phyloP scores from a whole-genome alignment of 1,284 basidiomycete genomes.

The Apiotrichum mycotoxinovorans region DNA sequence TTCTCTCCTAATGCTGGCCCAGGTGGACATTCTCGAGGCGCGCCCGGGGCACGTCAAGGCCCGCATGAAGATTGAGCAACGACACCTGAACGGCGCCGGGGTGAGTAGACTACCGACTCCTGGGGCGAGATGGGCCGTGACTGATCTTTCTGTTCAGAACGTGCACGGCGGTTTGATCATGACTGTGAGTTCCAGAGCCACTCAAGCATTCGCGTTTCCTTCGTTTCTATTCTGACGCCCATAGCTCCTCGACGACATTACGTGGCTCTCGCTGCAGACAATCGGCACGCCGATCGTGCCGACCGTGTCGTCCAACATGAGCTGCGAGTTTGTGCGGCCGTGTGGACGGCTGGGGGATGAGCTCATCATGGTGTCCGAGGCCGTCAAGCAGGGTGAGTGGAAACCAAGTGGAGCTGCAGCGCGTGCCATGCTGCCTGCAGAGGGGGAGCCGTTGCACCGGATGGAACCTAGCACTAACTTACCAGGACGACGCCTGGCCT shows the following conservation, averaged over 20 bases:
- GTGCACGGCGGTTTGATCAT: conserved; percentile 15
- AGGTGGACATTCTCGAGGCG: conserved; percentile 17
- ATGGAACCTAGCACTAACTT: too few species aligned
- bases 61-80: conserved; percentile 6
- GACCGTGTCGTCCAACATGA: conserved; percentile 12
- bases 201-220: not conserved
- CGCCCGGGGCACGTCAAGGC: conserved; percentile 11
- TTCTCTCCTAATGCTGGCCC: not conserved
- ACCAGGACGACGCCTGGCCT: conserved; percentile 11
- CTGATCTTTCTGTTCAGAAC: not conserved
- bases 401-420: too few species aligned
- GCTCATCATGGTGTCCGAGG: conserved; percentile 2
- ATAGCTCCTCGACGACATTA: conserved; percentile 16
- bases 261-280: conserved; percentile 13
- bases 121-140: not conserved
- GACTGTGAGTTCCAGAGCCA: conserved; percentile 3
- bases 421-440: too few species aligned
- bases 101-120: not conserved
- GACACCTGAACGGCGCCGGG: conserved; percentile 13
- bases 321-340: conserved; percentile 15
- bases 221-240: not conserved
- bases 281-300: conserved; percentile 5
- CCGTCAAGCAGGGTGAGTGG: conserved; percentile 14
- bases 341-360: conserved; percentile 10
- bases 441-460: too few species aligned